Evolutionary conservation across 23 red algal species (phyloP).

Genomic region (Chondrus crispus): DNA sequence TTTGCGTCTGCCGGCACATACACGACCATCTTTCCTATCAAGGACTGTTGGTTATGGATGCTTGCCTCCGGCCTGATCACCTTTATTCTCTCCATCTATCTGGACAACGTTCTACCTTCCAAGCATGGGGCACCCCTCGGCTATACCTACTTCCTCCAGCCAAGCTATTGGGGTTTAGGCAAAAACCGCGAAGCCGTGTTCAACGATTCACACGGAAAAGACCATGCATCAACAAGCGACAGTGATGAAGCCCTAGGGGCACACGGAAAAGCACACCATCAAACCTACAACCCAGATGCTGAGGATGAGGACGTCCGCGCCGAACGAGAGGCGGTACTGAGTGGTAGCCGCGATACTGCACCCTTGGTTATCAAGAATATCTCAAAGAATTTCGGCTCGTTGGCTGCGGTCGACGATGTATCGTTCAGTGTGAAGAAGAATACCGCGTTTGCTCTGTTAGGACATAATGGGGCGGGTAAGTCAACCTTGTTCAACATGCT

Average conservation of each 20-base stretch:
- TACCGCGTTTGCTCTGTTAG: slow-evolving; percentile 76
- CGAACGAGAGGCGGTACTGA: slow-evolving; percentile 30
- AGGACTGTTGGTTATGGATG: slow-evolving; percentile 94
- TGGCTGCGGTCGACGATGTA: slow-evolving; percentile 78
- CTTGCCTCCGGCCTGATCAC: slow-evolving; percentile 59
- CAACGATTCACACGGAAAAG: neutral
- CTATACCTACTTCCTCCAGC: slow-evolving; percentile 66
- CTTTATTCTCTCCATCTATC: slow-evolving; percentile 61
- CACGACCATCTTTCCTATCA: slow-evolving; percentile 69
- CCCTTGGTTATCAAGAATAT: slow-evolving; percentile 81
- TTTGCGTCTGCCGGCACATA: slow-evolving; percentile 32
- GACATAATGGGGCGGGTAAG: slow-evolving; percentile 87
- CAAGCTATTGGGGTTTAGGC: slow-evolving; percentile 65
- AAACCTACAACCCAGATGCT: slow-evolving; percentile 20
- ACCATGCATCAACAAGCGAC: neutral
- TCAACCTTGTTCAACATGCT: slow-evolving; percentile 93
- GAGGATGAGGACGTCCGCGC: slow-evolving; percentile 55
- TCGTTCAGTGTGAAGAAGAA: slow-evolving; percentile 67
- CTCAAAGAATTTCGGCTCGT: slow-evolving; percentile 59
- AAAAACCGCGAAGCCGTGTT: neutral
- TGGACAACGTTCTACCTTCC: slow-evolving; percentile 86
- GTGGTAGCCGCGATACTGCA: slow-evolving; percentile 31
- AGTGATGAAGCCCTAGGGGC: neutral
- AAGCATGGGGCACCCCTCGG: slow-evolving; percentile 58
- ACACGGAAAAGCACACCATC: neutral